Evolutionary conservation across 2,329 filamentous ascomycete genomes (phyloP).

Genomic region (Pleoardoris graminearum): DNA sequence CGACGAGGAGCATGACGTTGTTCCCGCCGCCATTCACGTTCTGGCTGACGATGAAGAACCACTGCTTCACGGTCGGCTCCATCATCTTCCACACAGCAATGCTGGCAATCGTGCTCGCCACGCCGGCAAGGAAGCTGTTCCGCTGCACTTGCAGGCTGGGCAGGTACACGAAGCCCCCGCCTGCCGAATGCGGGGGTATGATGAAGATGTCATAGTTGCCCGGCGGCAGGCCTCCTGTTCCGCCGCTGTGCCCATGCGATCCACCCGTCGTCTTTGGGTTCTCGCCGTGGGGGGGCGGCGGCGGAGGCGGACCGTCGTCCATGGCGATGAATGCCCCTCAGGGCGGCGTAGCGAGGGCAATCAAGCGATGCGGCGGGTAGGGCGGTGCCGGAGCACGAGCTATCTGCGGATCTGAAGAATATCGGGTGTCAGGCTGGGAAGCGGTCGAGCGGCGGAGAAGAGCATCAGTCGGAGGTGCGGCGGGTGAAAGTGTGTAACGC

Average conservation of each 20-base stretch:
- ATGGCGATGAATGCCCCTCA: conserved; percentile 35
- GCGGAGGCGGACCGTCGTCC: conserved; percentile 67
- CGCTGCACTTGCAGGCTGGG: conserved; percentile 82
- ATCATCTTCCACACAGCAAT: conserved; percentile 74
- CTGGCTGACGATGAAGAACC: conserved; percentile 71
- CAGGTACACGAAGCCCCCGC: conserved; percentile 90
- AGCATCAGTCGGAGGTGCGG: conserved; percentile 30
- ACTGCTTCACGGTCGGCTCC: conserved; percentile 72
- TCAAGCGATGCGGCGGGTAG: conserved; percentile 7
- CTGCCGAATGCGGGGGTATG: conserved; percentile 87
- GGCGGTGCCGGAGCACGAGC: conserved; percentile 14
- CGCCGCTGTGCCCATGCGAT: conserved; percentile 23
- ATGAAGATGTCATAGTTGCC: conserved; percentile 98
- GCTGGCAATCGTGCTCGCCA: conserved; percentile 72
- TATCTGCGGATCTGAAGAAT: conserved; percentile 10
- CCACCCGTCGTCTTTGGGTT: conserved; percentile 64
- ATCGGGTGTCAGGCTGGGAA: conserved; percentile 3
- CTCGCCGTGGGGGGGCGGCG: conserved; percentile 82
- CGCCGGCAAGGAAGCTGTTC: conserved; percentile 90
- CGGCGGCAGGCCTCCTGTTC: conserved; percentile 67
- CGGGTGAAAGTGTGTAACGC: conserved; percentile 13
- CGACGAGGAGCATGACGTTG: conserved; percentile 71
- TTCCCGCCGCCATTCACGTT: conserved; percentile 60
- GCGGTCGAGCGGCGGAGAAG: conserved; percentile 25
- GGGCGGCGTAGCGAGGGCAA: conserved; percentile 26